A percentile compares a stretch with the other conserved stretches of the same genome.
Conservation (phyloP, 2,329 filamentous ascomycete species). For the Xylaria sp. region DNA sequence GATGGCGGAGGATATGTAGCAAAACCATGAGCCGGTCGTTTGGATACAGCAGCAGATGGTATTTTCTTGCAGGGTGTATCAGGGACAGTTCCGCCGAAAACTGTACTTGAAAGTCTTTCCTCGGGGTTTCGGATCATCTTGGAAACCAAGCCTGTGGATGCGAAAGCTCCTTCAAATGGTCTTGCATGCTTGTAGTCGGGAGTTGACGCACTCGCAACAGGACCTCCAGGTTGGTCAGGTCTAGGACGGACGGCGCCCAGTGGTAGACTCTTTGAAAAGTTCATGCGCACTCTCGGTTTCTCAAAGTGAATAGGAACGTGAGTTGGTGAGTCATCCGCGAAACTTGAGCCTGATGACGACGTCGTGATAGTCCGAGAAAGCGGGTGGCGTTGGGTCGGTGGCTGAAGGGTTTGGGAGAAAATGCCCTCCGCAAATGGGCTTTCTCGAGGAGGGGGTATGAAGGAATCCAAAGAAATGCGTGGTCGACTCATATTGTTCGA, state of each 20-base stretch:
- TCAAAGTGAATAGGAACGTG: conserved; percentile 69
- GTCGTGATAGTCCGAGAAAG: conserved; percentile 88
- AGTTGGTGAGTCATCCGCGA: conserved; percentile 75
- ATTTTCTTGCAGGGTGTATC: conserved; percentile 94
- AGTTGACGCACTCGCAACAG: conserved; percentile 68
- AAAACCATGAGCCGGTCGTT: conserved; percentile 70
- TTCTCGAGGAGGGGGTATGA: conserved; percentile 71
- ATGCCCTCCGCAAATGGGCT: conserved; percentile 69
- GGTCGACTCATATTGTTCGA: conserved; percentile 71
- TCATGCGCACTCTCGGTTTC: conserved; percentile 59
- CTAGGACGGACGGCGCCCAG: conserved; percentile 47
- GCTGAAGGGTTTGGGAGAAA: conserved; percentile 60
- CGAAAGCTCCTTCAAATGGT: conserved; percentile 85
- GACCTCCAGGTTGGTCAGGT: conserved; percentile 36
- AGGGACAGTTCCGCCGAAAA: conserved; percentile 72
- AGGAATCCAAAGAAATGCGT: conserved; percentile 82
- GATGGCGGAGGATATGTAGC: conserved; percentile 71
- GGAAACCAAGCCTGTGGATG: conserved; percentile 93
- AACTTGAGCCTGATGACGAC: conserved; percentile 83
- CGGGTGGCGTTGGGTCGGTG: conserved; percentile 73
- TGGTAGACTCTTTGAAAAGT: conserved; percentile 82
- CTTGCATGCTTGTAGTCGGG: conserved; percentile 82
- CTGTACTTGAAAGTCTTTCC: conserved; percentile 68
- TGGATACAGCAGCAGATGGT: conserved; percentile 25
- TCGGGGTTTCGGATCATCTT: conserved; percentile 91